Evolutionary conservation across 2,329 filamentous ascomycete species (phyloP).

Genomic region (Trichoderma semiorbis): DNA sequence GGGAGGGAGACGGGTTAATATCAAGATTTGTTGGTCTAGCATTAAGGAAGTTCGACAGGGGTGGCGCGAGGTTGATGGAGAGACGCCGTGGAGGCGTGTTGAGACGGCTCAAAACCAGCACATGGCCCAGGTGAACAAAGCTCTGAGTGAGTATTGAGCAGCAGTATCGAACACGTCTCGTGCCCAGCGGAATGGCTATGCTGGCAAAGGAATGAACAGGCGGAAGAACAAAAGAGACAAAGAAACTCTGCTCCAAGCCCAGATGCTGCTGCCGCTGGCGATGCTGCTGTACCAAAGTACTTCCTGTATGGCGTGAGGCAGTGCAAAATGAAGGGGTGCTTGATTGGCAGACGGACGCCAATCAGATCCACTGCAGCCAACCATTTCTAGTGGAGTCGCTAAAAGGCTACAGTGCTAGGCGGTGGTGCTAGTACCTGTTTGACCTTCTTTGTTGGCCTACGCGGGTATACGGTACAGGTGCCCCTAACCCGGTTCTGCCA

Average conservation of each 20-base stretch:
- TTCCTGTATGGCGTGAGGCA: constrained; percentile 5
- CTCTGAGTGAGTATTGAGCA: background rate
- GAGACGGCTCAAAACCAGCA: constrained; percentile 3
- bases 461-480: background rate
- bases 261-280: background rate
- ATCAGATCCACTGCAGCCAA: constrained; percentile 5
- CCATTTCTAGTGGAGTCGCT: constrained; percentile 9
- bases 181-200: background rate
- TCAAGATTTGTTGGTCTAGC: background rate
- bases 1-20: constrained; percentile 2
- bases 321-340: constrained; percentile 10
- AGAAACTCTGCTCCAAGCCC: background rate
- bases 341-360: constrained; percentile 5
- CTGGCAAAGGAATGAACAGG: background rate
- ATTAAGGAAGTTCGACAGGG: background rate
- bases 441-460: background rate
- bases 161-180: background rate
- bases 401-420: background rate
- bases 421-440: background rate
- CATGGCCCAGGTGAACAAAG: background rate
- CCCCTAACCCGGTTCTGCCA: background rate
- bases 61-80: background rate
- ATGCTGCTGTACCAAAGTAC: background rate
- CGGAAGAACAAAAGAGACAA: background rate
- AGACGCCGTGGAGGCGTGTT: background rate